Evolutionary conservation across 179 eudicot genomes (phyloP).

Genomic region (Spinacia oleracea): DNA sequence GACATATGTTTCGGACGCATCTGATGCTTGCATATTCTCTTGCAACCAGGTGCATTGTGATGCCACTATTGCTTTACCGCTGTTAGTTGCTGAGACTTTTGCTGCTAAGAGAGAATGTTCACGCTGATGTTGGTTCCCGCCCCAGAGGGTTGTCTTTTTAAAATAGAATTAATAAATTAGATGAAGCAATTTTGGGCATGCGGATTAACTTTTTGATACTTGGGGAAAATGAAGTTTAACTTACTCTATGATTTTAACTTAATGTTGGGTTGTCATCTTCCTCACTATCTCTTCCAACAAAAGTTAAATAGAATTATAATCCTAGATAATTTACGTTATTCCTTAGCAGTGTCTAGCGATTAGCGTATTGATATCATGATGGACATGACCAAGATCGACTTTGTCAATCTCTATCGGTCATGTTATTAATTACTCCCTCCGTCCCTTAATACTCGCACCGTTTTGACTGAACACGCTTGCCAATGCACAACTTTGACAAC

Average conservation of each 20-base stretch:
- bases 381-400: no score
- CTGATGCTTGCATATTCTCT: conserved; percentile 5
- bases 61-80: conserved; percentile 90
- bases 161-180: neutral
- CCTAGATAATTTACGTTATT: neutral
- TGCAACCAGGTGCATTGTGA: conserved; percentile 81
- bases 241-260: neutral
- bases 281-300: neutral
- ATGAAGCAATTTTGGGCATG: neutral
- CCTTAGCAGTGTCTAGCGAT: neutral
- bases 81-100: conserved; percentile 87
- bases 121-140: neutral
- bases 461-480: no score
- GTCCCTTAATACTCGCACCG: no score
- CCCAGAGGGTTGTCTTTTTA: neutral
- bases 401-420: no score
- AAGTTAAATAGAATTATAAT: neutral
- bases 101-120: conserved; percentile 42
- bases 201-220: neutral
- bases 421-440: no score
- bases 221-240: neutral
- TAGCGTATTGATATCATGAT: no score
- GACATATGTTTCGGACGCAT: neutral
- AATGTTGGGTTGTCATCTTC: no score
- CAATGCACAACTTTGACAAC: no score